These are phyloP conservation scores for Penicillium paxilli DNA, from an alignment of 495 filamentous ascomycete species.

Conservation along the genomic window DNA sequence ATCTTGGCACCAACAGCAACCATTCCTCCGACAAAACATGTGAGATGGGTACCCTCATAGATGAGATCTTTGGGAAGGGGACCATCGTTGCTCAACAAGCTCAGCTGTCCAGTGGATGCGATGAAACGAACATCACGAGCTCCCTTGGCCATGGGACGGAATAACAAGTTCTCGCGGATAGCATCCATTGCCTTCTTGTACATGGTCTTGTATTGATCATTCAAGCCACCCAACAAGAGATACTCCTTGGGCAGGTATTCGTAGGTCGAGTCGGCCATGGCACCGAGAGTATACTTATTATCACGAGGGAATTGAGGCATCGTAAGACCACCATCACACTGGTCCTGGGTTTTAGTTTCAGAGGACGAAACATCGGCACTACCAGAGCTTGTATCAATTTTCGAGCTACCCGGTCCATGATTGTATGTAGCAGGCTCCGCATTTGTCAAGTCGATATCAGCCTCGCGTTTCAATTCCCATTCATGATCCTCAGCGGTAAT, in stretches of 20 bases:
- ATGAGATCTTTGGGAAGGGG: constrained; percentile 28
- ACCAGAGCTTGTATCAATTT: not conserved
- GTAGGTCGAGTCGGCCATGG: constrained; percentile 86
- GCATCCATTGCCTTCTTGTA: constrained; percentile 71
- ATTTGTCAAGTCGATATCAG: constrained; percentile 19
- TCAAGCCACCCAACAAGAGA: constrained; percentile 76
- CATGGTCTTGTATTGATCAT: constrained; percentile 78
- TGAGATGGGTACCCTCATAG: constrained; percentile 73
- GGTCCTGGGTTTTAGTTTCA: not conserved
- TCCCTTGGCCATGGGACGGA: constrained; percentile 77
- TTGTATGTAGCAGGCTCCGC: constrained; percentile 30
- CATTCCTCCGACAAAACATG: constrained; percentile 94
- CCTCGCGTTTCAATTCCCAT: constrained; percentile 7
- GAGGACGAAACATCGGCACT: not conserved
- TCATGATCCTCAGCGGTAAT: not conserved
- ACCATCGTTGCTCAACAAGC: constrained; percentile 19
- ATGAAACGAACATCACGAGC: constrained; percentile 74
- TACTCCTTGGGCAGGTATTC: constrained; percentile 89
- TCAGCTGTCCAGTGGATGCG: constrained; percentile 52
- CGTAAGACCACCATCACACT: constrained; percentile 33
- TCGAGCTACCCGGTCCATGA: not conserved
- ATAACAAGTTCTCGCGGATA: constrained; percentile 75
- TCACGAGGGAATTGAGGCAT: constrained; percentile 19
- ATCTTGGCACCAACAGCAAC: constrained; percentile 84
- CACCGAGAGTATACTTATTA: constrained; percentile 71